Evolutionary conservation across 208 protist species (phyloP).

Genomic region (Sergeia podlipaevii): DNA sequence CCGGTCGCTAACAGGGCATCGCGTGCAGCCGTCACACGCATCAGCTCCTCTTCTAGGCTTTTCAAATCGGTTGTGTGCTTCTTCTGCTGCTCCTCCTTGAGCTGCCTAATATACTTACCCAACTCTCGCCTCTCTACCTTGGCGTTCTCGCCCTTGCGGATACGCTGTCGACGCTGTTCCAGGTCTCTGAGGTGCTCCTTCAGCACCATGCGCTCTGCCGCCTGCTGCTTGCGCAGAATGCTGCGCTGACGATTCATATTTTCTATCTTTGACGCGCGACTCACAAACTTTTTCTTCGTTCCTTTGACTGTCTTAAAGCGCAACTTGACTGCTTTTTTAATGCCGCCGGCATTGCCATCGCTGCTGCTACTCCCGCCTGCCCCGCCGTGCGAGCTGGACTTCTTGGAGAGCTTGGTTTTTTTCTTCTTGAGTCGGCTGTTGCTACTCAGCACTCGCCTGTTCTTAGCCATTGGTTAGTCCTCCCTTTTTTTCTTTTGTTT

Average conservation of each 20-base stretch:
- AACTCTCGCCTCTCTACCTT: conserved; percentile 85
- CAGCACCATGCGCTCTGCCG: conserved; percentile 77
- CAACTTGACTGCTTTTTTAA: conserved; percentile 19
- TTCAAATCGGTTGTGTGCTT: conserved; percentile 71
- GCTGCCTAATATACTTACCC: conserved; percentile 83
- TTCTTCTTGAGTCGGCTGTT: conserved; percentile 17
- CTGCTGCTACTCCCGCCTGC: background rate
- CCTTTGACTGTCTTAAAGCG: conserved; percentile 13
- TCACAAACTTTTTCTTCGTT: background rate
- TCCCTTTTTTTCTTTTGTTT: no score
- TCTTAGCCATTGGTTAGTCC: conserved; percentile 17
- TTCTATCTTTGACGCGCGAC: conserved; percentile 1
- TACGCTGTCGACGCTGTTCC: conserved; percentile 51
- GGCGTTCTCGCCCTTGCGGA: conserved; percentile 63
- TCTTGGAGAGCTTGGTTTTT: conserved; percentile 32
- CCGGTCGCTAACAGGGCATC: background rate
- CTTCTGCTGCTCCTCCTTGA: conserved; percentile 70
- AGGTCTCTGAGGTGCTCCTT: conserved; percentile 79
- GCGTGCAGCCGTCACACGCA: conserved; percentile 27
- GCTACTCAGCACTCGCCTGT: conserved; percentile 12
- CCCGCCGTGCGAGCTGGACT: conserved; percentile 2
- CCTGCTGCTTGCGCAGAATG: conserved; percentile 68
- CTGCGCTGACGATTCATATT: conserved; percentile 40
- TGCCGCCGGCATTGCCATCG: background rate
- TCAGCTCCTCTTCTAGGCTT: conserved; percentile 59